These are phyloP conservation scores for Candida maltosa DNA, from an alignment of 805 yeast species.

Conservation along the genomic window DNA sequence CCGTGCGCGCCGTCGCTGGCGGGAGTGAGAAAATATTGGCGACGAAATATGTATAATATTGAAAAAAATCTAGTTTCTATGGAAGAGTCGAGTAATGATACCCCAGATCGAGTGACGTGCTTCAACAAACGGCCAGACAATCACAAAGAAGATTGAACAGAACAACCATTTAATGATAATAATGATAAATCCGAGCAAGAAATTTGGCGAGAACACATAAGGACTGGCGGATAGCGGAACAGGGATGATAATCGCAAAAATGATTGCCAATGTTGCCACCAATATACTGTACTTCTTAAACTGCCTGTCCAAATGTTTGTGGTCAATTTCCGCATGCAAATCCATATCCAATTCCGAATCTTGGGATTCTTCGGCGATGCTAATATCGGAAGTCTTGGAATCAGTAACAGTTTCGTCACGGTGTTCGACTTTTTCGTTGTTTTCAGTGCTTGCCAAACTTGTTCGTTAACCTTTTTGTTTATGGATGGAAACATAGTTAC, in stretches of 20 bases:
- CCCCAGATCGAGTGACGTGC: constrained; percentile 13
- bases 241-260: constrained; percentile 29
- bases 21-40: too few species aligned
- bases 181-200: constrained; percentile 26
- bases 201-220: constrained; percentile 27
- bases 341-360: constrained; percentile 13
- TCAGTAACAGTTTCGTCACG: too few species aligned
- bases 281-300: constrained; percentile 24
- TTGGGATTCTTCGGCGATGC: constrained; percentile 1
- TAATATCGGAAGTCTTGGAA: constrained; percentile 2
- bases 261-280: constrained; percentile 16
- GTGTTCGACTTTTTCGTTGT: too few species aligned
- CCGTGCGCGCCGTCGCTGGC: too few species aligned
- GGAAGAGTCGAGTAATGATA: too few species aligned
- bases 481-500: too few species aligned
- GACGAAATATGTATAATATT: too few species aligned
- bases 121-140: constrained; percentile 27
- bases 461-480: too few species aligned
- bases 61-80: too few species aligned
- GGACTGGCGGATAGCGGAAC: constrained; percentile 30
- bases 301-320: constrained; percentile 21
- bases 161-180: constrained; percentile 33
- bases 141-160: constrained; percentile 25
- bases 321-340: constrained; percentile 19
- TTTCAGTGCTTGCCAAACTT: too few species aligned